These are phyloP conservation scores for Kazachstania bromeliacearum DNA, from an alignment of 805 yeast species.

Conservation along the genomic window DNA sequence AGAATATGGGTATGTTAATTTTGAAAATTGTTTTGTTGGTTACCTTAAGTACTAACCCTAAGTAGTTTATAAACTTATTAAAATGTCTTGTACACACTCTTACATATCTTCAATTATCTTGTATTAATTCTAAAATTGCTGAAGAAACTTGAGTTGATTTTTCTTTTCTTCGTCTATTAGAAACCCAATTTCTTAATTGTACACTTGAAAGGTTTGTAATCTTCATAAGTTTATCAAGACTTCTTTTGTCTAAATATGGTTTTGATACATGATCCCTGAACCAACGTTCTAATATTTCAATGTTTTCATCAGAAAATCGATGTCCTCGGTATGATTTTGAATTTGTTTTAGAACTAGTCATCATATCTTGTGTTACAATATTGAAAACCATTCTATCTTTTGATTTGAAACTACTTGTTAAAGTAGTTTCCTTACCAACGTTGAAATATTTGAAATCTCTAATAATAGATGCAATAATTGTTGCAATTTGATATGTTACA, in stretches of 20 bases:
- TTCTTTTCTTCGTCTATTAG: conserved; percentile 22
- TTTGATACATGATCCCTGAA: conserved; percentile 8
- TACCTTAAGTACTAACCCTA: conserved; percentile 6
- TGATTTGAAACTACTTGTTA: neutral
- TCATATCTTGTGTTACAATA: conserved; percentile 13
- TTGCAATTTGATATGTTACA: conserved; percentile 10
- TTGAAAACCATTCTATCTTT: conserved; percentile 7
- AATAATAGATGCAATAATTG: conserved; percentile 6
- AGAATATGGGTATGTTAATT: conserved; percentile 19
- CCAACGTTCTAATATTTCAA: conserved; percentile 13
- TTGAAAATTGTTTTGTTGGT: conserved; percentile 2
- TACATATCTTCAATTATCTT: too few species aligned
- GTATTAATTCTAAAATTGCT: conserved; percentile 7
- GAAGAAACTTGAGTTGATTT: conserved; percentile 10
- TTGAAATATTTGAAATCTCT: neutral
- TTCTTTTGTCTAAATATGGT: conserved; percentile 14
- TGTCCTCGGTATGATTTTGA: conserved; percentile 14
- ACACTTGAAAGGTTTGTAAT: conserved; percentile 13
- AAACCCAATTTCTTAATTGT: conserved; percentile 24
- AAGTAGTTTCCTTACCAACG: neutral
- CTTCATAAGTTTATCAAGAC: conserved; percentile 5
- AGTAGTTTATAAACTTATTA: conserved; percentile 6
- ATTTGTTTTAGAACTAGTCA: conserved; percentile 4
- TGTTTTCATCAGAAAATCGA: conserved; percentile 12
- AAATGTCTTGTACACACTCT: too few species aligned